Base-by-base conservation (phyloP, 176 grass and related monocot species). In the Hyparrhenia diplandra region DNA sequence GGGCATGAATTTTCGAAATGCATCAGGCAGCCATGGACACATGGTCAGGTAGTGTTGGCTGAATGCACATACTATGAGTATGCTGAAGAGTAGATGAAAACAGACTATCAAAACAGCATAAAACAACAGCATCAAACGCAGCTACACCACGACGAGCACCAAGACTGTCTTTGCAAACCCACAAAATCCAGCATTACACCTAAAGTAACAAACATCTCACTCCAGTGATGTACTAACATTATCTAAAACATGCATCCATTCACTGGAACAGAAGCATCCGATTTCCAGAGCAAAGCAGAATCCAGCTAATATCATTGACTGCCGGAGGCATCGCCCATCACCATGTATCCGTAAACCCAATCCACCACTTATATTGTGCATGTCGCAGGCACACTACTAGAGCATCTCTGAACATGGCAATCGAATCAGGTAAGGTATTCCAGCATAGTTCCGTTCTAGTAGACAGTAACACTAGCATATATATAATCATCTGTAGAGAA, bases 241-340 rank as follows among this genome's bases (percentile, higher is more conserved):
- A 23, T 57, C 4, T n/a, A 24, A 51, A 76, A 59, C 70, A 12
- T 68, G 52, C 51, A 40, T 32, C 31, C 66, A 74, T 57, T 36
- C 46, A 64, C 30, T 40, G 12, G 60, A 79, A 74, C 46, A 74
- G 64, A 73, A 83, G n/a, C 39, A 60, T 40, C 36, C 14, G 72
- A 67, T 58, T 51, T 64, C 7, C 10, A 18, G 34, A n/a, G 30
- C 34, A 70, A 57, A 41, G 54, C 41, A 71, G 74, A 40, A 71
- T 35, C 10, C n/a, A 64, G 30, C 40, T 34, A 9, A 43, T 4
- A 64, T 3, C 13, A 4, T 28, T 85, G 64, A 5, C 20, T 84
- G 61, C 11, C 34, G 66, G 9, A 67, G 46, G 47, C 21, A 27
- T 27, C 37, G 52, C 20, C n/a, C n/a, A 55, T 55, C 52, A 57